Evolutionary conservation across 345 rosid species (phyloP), one percentile per base, ranked within the genome.

Genomic region (Gossypium arboreum): DNA sequence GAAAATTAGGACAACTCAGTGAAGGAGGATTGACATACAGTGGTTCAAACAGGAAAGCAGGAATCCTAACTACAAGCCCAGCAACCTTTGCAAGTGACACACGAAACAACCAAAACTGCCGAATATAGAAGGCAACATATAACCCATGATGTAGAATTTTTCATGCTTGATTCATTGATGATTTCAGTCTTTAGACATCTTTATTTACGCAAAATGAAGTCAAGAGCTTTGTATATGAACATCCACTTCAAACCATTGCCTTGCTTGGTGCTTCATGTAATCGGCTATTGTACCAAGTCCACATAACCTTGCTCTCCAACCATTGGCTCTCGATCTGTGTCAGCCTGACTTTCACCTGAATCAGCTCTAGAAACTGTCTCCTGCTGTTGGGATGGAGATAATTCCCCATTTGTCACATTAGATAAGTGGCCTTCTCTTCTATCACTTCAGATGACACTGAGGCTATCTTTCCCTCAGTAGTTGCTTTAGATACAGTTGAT

Each of bases 241-340:
- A 68, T 74, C 66, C 74, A 24, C 56, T 79, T 75, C 74, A 76
- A 47, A 66, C 18, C 43, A 70, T 77, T 61, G 20, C 66, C 34
- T 50, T 48, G 34, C 79, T 83, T 77, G 82, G 57, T 75, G 79
- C 81, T 80, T 88, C 70, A 43, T 29, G 79, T 78, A 69, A 84
- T 73, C 2, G 75, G 78, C 79, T 84, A 89, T 54, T 82, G 84
- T 77, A 73, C 81, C 77, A 64, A 51, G 51, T 72, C 67, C 59
- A 84, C 71, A 66, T 81, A 78, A 44, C 48, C 80, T 79, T 86
- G 84, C 81, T 85, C 88, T 73, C 59, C 85, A 56, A 27, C 74
- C 51, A 61, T 63, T 47, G 54, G 41, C 25, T 65, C 77, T 57
- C 70, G 90, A 64, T 79, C 78, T 47, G 72, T 50, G 50, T 74